Percentiles rank a stretch among this genome's conserved stretches.
Evolutionary conservation across 768 basidiomycete species (phyloP).

Genomic region (Boletus eberwhitei): DNA sequence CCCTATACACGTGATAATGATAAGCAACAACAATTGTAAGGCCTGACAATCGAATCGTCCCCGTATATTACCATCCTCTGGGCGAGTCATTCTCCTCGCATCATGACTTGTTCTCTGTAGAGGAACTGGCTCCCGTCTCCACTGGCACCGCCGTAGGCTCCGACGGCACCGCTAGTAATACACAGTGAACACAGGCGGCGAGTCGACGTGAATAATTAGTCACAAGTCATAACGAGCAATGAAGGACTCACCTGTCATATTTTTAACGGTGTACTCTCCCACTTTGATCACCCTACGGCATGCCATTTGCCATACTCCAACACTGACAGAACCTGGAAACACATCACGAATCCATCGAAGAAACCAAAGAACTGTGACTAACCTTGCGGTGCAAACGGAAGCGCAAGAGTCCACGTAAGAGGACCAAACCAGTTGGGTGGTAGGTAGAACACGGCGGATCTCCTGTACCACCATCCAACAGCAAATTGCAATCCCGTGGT

Average conservation of each 20-base stretch:
- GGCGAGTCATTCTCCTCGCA: background rate
- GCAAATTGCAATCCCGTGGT: slow-evolving; percentile 87
- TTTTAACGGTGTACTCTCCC: slow-evolving; percentile 71
- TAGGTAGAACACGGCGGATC: slow-evolving; percentile 88
- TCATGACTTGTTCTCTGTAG: slow-evolving; percentile 18
- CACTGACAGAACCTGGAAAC: slow-evolving; percentile 79
- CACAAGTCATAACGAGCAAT: slow-evolving; percentile 1
- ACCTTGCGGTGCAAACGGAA: slow-evolving; percentile 92
- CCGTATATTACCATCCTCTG: slow-evolving; percentile 2
- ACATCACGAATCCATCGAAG: background rate
- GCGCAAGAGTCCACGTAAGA: slow-evolving; percentile 79
- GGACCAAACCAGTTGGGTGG: slow-evolving; percentile 90
- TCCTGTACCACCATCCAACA: slow-evolving; percentile 90
- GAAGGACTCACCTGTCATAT: slow-evolving; percentile 44
- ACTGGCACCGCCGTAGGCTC: slow-evolving; percentile 19
- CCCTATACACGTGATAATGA: slow-evolving; percentile 18
- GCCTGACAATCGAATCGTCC: background rate
- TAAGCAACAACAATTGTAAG: slow-evolving; percentile 7
- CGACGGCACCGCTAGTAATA: slow-evolving; percentile 14
- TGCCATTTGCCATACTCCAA: slow-evolving; percentile 94
- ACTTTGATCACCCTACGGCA: slow-evolving; percentile 81
- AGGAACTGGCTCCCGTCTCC: slow-evolving; percentile 10
- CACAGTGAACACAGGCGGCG: background rate
- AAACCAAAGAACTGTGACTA: slow-evolving; percentile 21
- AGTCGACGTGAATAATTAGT: background rate